phyloP scores from a whole-genome alignment of 2,329 filamentous ascomycete species.

The Colletotrichum sp. region DNA sequence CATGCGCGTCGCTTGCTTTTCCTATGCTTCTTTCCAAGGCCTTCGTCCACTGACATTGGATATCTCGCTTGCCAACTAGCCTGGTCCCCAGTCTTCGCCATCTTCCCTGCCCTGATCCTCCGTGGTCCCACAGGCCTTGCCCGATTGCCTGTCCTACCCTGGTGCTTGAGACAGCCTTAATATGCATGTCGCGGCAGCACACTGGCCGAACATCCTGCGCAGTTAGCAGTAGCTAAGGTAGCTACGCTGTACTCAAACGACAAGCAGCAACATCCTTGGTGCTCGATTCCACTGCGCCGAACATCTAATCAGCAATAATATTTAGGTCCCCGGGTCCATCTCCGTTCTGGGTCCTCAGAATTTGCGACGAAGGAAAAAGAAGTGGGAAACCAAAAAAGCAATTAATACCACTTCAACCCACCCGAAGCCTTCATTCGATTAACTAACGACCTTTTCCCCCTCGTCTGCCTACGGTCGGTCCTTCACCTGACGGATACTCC shows the following conservation, averaged over 20 bases:
- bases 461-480: not conserved
- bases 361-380: slow-evolving; percentile 7
- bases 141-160: slow-evolving; percentile 17
- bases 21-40: not conserved
- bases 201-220: slow-evolving; percentile 6
- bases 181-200: slow-evolving; percentile 17
- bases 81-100: slow-evolving; percentile 18
- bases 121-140: slow-evolving; percentile 14
- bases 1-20: slow-evolving; percentile 8
- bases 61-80: slow-evolving; percentile 22
- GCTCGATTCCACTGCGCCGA: slow-evolving; percentile 18
- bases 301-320: slow-evolving; percentile 19
- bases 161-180: slow-evolving; percentile 21
- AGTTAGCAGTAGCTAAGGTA: not conserved
- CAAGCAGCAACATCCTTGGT: slow-evolving; percentile 20
- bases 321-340: slow-evolving; percentile 8
- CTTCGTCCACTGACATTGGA: slow-evolving; percentile 19
- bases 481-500: not conserved
- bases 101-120: slow-evolving; percentile 22
- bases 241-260: not conserved
- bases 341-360: slow-evolving; percentile 11
- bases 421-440: not conserved
- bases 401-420: slow-evolving; percentile 8
- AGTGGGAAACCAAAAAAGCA: slow-evolving; percentile 11
- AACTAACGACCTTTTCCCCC: not conserved